Evolutionary conservation across 495 filamentous ascomycete species (phyloP).

Genomic region (Penicillium ochrochloron): DNA sequence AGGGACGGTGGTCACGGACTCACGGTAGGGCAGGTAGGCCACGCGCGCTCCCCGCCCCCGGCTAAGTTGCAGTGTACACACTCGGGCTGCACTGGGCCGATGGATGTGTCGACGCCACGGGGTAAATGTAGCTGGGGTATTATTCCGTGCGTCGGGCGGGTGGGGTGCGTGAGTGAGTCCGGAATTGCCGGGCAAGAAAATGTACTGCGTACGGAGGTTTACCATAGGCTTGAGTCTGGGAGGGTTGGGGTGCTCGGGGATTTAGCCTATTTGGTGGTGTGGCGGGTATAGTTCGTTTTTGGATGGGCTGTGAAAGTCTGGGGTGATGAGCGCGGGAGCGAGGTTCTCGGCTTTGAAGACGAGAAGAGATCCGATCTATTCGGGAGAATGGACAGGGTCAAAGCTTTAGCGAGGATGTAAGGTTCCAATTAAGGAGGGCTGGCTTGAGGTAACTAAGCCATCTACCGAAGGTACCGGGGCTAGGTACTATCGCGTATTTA

Average conservation of each 20-base stretch:
- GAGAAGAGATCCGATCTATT: neutral
- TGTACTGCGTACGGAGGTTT: neutral
- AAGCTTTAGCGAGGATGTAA: neutral
- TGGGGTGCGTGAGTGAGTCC: neutral
- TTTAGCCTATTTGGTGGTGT: constrained; percentile 5
- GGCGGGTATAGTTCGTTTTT: neutral
- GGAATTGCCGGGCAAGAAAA: neutral
- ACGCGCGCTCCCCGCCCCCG: neutral
- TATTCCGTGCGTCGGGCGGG: neutral
- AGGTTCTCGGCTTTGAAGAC: neutral
- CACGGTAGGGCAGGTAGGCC: neutral
- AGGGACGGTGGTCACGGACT: too few relatives aligned
- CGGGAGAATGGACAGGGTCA: neutral
- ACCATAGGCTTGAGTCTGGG: neutral
- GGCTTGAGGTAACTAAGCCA: neutral
- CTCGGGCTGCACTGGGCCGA: neutral
- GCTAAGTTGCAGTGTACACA: neutral
- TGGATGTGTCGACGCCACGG: neutral
- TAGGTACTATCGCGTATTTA: too few relatives aligned
- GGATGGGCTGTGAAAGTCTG: neutral
- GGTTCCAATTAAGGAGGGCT: neutral
- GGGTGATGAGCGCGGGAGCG: neutral
- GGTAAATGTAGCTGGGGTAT: constrained; percentile 1
- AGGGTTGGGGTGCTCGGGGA: neutral
- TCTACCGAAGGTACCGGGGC: too few relatives aligned